phyloP scores from a whole-genome alignment of 768 basidiomycete genomes.

The Pisolithus sp. region DNA sequence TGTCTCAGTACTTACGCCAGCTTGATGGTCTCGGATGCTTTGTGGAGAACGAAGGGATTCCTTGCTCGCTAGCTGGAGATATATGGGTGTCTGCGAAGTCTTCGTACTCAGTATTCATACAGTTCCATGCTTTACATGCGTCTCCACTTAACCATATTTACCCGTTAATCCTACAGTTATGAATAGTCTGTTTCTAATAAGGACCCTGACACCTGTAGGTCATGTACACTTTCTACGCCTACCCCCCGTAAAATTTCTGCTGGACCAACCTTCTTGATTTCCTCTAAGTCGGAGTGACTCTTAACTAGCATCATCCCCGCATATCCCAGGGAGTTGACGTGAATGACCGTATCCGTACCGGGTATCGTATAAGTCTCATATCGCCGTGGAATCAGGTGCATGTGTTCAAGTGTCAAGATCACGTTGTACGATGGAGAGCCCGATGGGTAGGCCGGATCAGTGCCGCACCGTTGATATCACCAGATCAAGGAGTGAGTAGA shows the following conservation, averaged over 20 bases:
- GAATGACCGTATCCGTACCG: conserved; percentile 51
- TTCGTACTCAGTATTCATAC: too few relatives aligned
- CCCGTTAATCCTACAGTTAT: background rate
- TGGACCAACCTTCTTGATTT: conserved; percentile 57
- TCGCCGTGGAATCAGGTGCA: conserved; percentile 79
- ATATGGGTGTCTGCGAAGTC: background rate
- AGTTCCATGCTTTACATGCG: too few relatives aligned
- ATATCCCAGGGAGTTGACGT: conserved; percentile 84
- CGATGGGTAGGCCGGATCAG: conserved; percentile 53
- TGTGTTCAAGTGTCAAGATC: conserved; percentile 72
- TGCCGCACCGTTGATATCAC: conserved; percentile 66
- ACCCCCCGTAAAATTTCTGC: conserved; percentile 59
- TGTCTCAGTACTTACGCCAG: conserved; percentile 29
- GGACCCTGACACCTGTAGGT: conserved; percentile 51
- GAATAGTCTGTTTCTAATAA: conserved; percentile 26
- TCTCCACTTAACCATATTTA: background rate
- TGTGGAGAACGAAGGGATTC: conserved; percentile 46
- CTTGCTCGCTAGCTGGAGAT: conserved; percentile 16
- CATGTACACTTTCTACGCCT: conserved; percentile 61
- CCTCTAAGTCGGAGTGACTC: conserved; percentile 69
- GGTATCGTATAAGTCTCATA: conserved; percentile 50
- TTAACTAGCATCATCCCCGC: conserved; percentile 87
- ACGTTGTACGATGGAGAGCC: conserved; percentile 79
- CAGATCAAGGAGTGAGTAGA: conserved; percentile 71
- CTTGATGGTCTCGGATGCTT: conserved; percentile 45